These are phyloP conservation scores for Sarocladium brachiariae DNA, from an alignment of 2,329 filamentous ascomycete species.

Conservation along the genomic window DNA sequence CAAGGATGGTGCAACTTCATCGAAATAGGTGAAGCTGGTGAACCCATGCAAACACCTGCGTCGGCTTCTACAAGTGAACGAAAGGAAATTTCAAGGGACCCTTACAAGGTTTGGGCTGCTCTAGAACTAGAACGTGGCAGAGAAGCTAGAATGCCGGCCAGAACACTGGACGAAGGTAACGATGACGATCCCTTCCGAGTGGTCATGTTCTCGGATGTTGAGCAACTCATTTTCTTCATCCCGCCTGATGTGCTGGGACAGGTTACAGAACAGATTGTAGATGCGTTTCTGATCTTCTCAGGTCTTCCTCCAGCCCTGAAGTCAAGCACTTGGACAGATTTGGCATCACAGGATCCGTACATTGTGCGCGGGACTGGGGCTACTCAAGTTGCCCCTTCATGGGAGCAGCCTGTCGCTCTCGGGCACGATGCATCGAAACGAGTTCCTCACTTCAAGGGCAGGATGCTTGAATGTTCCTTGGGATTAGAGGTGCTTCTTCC, in stretches of 20 bases:
- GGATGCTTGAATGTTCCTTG: not conserved
- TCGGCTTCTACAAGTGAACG: slow-evolving; percentile 9
- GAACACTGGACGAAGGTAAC: slow-evolving; percentile 65
- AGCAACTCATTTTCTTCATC: slow-evolving; percentile 51
- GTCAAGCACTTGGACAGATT: slow-evolving; percentile 21
- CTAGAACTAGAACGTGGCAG: slow-evolving; percentile 45
- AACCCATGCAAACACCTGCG: slow-evolving; percentile 31
- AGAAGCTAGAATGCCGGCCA: slow-evolving; percentile 56
- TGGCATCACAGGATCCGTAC: slow-evolving; percentile 25
- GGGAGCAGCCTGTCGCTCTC: not conserved
- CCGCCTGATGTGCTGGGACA: slow-evolving; percentile 28
- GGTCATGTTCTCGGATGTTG: slow-evolving; percentile 72
- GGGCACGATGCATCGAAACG: not conserved
- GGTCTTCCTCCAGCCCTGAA: slow-evolving; percentile 47
- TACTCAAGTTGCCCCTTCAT: not conserved
- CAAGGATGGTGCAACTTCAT: slow-evolving; percentile 61
- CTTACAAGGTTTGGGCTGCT: slow-evolving; percentile 44
- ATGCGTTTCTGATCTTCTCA: slow-evolving; percentile 66
- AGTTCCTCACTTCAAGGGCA: not conserved
- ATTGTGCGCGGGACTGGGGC: slow-evolving; percentile 13
- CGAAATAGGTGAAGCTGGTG: slow-evolving; percentile 25
- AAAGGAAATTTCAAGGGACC: slow-evolving; percentile 28
- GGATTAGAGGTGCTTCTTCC: slow-evolving; percentile 48
- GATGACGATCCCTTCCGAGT: slow-evolving; percentile 80
- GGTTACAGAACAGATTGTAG: slow-evolving; percentile 45